A percentile compares a stretch with the other conserved stretches of the same genome.
phyloP scores from a whole-genome alignment of 2,329 filamentous ascomycete species.

The Mycogone perniciosa region DNA sequence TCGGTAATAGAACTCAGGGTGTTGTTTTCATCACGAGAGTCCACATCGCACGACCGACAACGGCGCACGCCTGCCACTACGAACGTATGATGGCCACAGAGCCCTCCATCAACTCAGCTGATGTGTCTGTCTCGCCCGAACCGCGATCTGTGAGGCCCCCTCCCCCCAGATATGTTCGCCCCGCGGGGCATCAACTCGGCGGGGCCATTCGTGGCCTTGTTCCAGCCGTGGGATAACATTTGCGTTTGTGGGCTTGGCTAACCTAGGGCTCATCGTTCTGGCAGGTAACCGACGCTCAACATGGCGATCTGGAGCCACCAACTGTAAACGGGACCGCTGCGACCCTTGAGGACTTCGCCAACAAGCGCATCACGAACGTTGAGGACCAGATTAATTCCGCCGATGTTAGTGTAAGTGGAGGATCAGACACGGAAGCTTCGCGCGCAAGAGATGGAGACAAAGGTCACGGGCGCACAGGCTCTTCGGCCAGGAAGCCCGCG shows the following conservation, averaged over 20 bases:
- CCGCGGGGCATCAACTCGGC: neutral
- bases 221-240: constrained; percentile 8
- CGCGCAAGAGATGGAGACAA: constrained; percentile 53
- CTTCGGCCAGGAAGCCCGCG: constrained; percentile 64
- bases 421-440: constrained; percentile 70
- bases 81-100: constrained; percentile 61
- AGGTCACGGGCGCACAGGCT: constrained; percentile 51
- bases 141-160: constrained; percentile 35
- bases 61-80: constrained; percentile 31
- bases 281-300: constrained; percentile 33
- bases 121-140: constrained; percentile 45
- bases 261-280: constrained; percentile 13
- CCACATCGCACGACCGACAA: constrained; percentile 24
- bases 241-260: constrained; percentile 17
- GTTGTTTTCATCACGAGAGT: constrained; percentile 14
- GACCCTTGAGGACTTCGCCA: constrained; percentile 45
- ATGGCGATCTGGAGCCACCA: constrained; percentile 41
- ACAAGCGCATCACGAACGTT: constrained; percentile 51
- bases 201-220: constrained; percentile 11
- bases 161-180: neutral
- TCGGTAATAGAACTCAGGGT: neutral
- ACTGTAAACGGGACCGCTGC: constrained; percentile 43
- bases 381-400: constrained; percentile 56
- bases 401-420: constrained; percentile 64
- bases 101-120: constrained; percentile 48